These are phyloP conservation scores for Podila epigama DNA, from an alignment of 192 early-diverging fungal genomes.

Conservation along the genomic window DNA sequence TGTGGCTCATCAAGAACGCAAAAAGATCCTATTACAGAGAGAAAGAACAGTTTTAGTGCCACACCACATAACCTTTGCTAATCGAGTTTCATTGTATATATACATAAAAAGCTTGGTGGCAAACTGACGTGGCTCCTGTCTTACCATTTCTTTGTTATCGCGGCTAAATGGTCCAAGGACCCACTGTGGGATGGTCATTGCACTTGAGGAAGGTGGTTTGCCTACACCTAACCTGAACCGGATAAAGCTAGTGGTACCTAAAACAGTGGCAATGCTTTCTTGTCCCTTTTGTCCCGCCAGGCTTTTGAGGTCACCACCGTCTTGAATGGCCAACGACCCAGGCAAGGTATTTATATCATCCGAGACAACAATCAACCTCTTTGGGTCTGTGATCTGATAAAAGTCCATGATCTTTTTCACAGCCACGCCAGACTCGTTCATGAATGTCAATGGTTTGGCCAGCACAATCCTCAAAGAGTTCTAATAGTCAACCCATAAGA, in stretches of 20 bases:
- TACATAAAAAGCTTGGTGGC: not conserved
- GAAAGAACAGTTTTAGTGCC: not conserved
- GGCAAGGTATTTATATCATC: slow-evolving; percentile 68
- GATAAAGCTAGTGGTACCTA: slow-evolving; percentile 60
- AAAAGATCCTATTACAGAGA: slow-evolving; percentile 53
- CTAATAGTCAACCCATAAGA: slow-evolving; percentile 10
- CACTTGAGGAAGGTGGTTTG: slow-evolving; percentile 46
- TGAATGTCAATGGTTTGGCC: slow-evolving; percentile 61
- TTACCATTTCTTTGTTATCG: slow-evolving; percentile 65
- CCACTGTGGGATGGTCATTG: slow-evolving; percentile 52
- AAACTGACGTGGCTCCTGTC: too few relatives aligned
- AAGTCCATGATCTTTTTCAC: slow-evolving; percentile 58
- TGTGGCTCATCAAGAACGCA: slow-evolving; percentile 57
- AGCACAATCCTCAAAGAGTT: slow-evolving; percentile 61
- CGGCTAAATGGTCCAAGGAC: slow-evolving; percentile 56
- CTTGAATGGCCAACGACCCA: slow-evolving; percentile 63
- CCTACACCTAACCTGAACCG: slow-evolving; percentile 66
- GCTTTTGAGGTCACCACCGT: slow-evolving; percentile 53
- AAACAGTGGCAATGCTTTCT: slow-evolving; percentile 52
- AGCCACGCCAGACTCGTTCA: slow-evolving; percentile 63
- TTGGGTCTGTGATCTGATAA: slow-evolving; percentile 56
- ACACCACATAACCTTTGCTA: not conserved
- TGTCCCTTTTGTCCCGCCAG: slow-evolving; percentile 62
- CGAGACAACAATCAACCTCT: slow-evolving; percentile 63
- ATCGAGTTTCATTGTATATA: not conserved